Conservation (phyloP, 352 stramenopile genomes). For the Pythium periplocum region DNA sequence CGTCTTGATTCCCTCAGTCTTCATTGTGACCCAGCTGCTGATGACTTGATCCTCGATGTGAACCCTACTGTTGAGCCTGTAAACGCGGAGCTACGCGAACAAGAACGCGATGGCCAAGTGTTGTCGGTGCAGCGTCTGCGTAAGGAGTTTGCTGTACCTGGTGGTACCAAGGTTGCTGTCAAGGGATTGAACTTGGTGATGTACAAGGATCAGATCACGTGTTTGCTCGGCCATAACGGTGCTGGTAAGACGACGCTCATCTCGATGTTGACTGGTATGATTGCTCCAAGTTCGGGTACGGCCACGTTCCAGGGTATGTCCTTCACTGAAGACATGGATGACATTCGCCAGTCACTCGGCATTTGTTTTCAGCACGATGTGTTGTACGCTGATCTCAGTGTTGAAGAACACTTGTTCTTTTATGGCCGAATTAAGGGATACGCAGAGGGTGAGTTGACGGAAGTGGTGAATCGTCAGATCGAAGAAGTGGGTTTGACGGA, state of each 20-base stretch:
- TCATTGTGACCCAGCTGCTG: too few species aligned
- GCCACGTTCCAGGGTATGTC: constrained; percentile 76
- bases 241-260: constrained; percentile 93
- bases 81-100: too few species aligned
- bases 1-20: too few species aligned
- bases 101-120: too few species aligned
- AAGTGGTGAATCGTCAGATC: constrained; percentile 33
- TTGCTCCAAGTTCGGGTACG: constrained; percentile 49
- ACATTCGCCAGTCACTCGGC: constrained; percentile 71
- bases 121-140: too few species aligned
- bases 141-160: constrained; percentile 72
- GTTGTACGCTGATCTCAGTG: constrained; percentile 73
- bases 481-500: constrained; percentile 52
- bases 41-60: too few species aligned
- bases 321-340: constrained; percentile 65
- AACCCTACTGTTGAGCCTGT: too few species aligned
- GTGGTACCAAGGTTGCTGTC: constrained; percentile 81
- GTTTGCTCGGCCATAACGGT: constrained; percentile 91
- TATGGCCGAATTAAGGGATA: constrained; percentile 66
- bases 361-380: constrained; percentile 88
- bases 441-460: constrained; percentile 27
- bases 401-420: constrained; percentile 73
- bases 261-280: constrained; percentile 90
- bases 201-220: constrained; percentile 92
- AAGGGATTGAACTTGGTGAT: constrained; percentile 83